phyloP scores from a whole-genome alignment of 768 basidiomycete genomes.

The Cystofilobasidium ferigula region DNA sequence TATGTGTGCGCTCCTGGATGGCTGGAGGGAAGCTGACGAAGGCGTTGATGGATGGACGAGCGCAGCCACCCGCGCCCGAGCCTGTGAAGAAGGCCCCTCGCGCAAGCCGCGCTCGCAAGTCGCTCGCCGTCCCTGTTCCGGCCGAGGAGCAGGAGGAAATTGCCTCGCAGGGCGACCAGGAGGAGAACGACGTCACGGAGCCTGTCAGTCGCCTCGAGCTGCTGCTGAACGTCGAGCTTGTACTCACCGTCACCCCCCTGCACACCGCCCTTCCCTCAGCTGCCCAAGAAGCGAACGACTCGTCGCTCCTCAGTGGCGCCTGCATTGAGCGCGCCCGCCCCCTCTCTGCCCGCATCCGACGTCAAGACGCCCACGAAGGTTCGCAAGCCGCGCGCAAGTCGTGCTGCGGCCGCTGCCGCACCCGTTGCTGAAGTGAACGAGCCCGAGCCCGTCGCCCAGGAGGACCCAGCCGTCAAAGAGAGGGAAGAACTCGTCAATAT shows the following conservation, averaged over 20 bases:
- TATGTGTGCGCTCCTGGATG: background rate
- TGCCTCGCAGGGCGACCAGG: constrained; percentile 3
- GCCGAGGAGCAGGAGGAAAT: constrained; percentile 1
- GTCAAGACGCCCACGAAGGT: background rate
- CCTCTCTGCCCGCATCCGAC: background rate
- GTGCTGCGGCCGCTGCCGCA: background rate
- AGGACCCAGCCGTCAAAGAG: background rate
- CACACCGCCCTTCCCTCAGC: background rate
- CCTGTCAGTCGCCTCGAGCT: background rate
- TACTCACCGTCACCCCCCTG: background rate
- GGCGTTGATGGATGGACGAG: background rate
- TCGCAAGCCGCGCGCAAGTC: constrained; percentile 9
- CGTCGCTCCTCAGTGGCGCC: constrained; percentile 6
- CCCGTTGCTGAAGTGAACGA: constrained; percentile 17
- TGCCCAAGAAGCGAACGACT: constrained; percentile 8
- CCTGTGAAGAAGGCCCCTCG: background rate
- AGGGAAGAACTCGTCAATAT: background rate
- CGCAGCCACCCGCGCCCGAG: constrained; percentile 6
- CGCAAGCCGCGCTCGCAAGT: constrained; percentile 18
- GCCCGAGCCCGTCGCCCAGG: constrained; percentile 14
- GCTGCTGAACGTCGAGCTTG: background rate
- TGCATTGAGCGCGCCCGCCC: background rate
- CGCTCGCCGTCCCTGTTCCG: constrained; percentile 7
- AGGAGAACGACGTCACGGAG: constrained; percentile 8
- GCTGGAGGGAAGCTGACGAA: background rate